Evolutionary conservation across 805 yeast genomes (phyloP).

Genomic region (Sungouiella thailandica): DNA sequence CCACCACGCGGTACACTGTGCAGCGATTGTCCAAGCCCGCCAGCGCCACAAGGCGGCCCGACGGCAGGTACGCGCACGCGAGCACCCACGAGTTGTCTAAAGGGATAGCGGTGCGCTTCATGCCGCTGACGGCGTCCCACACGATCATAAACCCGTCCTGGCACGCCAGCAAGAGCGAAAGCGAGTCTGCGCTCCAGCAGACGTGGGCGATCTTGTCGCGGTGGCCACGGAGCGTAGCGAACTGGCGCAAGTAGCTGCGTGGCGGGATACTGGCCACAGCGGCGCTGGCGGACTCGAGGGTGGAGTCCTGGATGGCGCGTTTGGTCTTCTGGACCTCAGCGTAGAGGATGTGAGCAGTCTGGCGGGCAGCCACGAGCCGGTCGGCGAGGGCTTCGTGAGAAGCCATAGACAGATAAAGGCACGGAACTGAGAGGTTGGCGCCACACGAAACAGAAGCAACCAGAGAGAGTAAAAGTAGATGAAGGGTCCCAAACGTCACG

Average conservation of each 20-base stretch:
- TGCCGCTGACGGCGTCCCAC: slow-evolving; percentile 77
- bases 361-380: slow-evolving; percentile 1
- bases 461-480: too few species aligned
- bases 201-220: slow-evolving; percentile 66
- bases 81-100: slow-evolving; percentile 78
- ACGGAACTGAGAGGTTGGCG: too few species aligned
- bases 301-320: slow-evolving; percentile 40
- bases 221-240: slow-evolving; percentile 54
- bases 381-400: neutral
- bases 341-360: slow-evolving; percentile 27
- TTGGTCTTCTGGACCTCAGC: slow-evolving; percentile 44
- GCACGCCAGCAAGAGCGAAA: slow-evolving; percentile 61
- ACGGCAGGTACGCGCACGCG: slow-evolving; percentile 67
- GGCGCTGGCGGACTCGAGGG: slow-evolving; percentile 35
- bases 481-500: too few species aligned
- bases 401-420: too few species aligned
- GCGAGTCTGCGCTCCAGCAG: slow-evolving; percentile 64
- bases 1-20: slow-evolving; percentile 50
- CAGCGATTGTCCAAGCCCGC: slow-evolving; percentile 83
- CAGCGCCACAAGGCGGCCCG: slow-evolving; percentile 61
- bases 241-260: slow-evolving; percentile 23
- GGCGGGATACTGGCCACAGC: slow-evolving; percentile 29
- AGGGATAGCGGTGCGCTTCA: slow-evolving; percentile 64
- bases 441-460: too few species aligned
- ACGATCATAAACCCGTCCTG: slow-evolving; percentile 82